Evolutionary conservation across 2,329 filamentous ascomycete species (phyloP).

Genomic region (Diplocarpon rosae): DNA sequence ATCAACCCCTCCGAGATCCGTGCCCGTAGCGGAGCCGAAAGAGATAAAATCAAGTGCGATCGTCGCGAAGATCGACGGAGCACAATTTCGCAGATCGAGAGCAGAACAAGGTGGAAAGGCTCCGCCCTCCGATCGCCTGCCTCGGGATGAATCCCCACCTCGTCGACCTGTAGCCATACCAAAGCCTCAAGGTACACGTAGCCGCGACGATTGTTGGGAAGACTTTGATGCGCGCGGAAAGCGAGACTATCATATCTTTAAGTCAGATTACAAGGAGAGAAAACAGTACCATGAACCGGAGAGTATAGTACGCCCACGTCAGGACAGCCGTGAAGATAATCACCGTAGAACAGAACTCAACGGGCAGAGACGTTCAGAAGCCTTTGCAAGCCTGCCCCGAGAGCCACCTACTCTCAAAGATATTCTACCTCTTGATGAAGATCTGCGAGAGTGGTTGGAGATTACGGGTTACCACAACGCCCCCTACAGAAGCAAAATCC

Average conservation of each 20-base stretch:
- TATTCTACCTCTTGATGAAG: slow-evolving; percentile 21
- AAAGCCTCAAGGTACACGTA: slow-evolving; percentile 9
- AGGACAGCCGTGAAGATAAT: slow-evolving; percentile 15
- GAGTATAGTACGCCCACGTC: slow-evolving; percentile 7
- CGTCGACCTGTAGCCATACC: slow-evolving; percentile 11
- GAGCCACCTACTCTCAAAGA: slow-evolving; percentile 19
- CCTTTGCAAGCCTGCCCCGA: slow-evolving; percentile 2
- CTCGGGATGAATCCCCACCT: slow-evolving; percentile 14
- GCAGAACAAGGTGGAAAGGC: slow-evolving; percentile 9
- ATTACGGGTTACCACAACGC: slow-evolving; percentile 28
- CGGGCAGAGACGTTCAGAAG: slow-evolving; percentile 13
- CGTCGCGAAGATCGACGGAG: slow-evolving; percentile 11
- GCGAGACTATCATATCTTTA: background rate
- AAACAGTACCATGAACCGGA: slow-evolving; percentile 14
- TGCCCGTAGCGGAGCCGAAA: slow-evolving; percentile 13
- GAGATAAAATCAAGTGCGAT: slow-evolving; percentile 10
- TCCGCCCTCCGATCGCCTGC: background rate
- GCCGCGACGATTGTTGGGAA: slow-evolving; percentile 16
- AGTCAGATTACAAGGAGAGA: slow-evolving; percentile 13
- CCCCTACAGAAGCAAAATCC: slow-evolving; percentile 26
- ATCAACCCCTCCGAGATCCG: slow-evolving; percentile 9
- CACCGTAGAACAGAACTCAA: slow-evolving; percentile 10
- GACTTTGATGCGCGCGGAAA: slow-evolving; percentile 16
- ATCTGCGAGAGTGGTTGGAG: slow-evolving; percentile 29
- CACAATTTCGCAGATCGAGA: slow-evolving; percentile 7